Base-by-base conservation (phyloP, 2,329 filamentous ascomycete genomes). In the Fusarium xylarioides region DNA sequence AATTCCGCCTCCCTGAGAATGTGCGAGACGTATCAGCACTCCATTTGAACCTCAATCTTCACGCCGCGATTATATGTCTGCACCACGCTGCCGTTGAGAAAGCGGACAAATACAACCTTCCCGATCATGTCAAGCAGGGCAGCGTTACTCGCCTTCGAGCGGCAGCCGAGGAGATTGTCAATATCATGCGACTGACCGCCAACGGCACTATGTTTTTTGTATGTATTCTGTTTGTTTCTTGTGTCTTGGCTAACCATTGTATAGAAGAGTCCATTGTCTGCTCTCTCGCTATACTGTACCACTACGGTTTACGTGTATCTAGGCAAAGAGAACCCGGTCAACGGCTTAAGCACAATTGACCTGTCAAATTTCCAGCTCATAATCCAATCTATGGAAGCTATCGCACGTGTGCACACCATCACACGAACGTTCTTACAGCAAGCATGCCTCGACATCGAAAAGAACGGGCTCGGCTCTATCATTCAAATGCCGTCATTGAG, bases 31-130 rank as follows among this genome's bases (percentile, higher is more conserved):
- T 92, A 2, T 91, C 93, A 50, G 90, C 94, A 11, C 88, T 97
- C 1, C 95, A 97, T 79, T 86, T 91, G 56, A 97, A 97, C 73
- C 92, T 98, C 85, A 95, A 93, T 78, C 89, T 98, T 6, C 95
- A 98, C 78, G 94, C 95, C 2, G 92, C 93, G 3, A 89, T 93
- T 14, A 97, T 98, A 59, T 97, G 94, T 79, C 85, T 98, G 10
- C 95, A 98, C 78, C 94, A 97, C 81, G 93, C 94, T 3, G 95
- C 95, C 4, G 91, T 96, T 14, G 94, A 95, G 82, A 95, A 93
- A 78, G 92, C 92, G 2, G 92, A 95, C 62, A 91, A 91, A 77
- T 87, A 95, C 78, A 87, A 88, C 5, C 82, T 97, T 59, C 87
- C 91, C 0, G 84, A 87, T 2, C 86, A 87, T 35, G 87, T 96